These are phyloP conservation scores for Kondoa subrosea DNA, from an alignment of 768 basidiomycete genomes.

Conservation along the genomic window DNA sequence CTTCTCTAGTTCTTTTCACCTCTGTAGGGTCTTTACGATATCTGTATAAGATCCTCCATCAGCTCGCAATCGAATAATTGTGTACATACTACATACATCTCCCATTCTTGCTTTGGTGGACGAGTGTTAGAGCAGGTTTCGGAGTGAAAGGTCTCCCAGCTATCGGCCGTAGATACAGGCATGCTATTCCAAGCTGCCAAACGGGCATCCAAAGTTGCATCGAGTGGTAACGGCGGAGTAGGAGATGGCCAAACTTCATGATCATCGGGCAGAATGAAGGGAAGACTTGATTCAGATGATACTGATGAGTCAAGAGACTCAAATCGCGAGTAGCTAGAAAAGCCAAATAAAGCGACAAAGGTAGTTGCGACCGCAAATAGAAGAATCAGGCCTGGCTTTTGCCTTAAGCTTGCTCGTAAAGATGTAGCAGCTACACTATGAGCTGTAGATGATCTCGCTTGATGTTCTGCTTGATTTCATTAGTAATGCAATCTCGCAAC, in stretches of 20 bases:
- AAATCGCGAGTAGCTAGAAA: too few relatives aligned
- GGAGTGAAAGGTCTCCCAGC: conserved; percentile 32
- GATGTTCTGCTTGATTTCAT: too few relatives aligned
- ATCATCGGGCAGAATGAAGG: not conserved
- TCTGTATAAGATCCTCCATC: conserved; percentile 10
- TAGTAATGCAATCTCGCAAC: too few relatives aligned
- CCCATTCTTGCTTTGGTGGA: conserved; percentile 30
- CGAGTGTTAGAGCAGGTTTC: conserved; percentile 28
- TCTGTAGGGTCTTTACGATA: not conserved
- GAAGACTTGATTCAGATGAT: not conserved
- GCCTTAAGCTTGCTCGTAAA: too few relatives aligned
- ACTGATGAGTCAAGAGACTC: too few relatives aligned
- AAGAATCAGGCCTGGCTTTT: too few relatives aligned
- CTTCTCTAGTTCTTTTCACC: not conserved
- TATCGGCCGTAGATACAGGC: conserved; percentile 32
- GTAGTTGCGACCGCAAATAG: too few relatives aligned
- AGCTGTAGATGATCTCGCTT: too few relatives aligned
- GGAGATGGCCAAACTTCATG: conserved; percentile 15
- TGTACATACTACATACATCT: conserved; percentile 1
- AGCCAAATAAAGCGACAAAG: too few relatives aligned
- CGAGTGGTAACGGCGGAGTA: conserved; percentile 28
- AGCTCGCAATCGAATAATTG: not conserved
- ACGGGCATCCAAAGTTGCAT: conserved; percentile 31
- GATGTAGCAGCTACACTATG: too few relatives aligned
- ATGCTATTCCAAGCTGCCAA: conserved; percentile 31